Conservation (phyloP, 2,329 filamentous ascomycete species). For the Fusarium annulatum region DNA sequence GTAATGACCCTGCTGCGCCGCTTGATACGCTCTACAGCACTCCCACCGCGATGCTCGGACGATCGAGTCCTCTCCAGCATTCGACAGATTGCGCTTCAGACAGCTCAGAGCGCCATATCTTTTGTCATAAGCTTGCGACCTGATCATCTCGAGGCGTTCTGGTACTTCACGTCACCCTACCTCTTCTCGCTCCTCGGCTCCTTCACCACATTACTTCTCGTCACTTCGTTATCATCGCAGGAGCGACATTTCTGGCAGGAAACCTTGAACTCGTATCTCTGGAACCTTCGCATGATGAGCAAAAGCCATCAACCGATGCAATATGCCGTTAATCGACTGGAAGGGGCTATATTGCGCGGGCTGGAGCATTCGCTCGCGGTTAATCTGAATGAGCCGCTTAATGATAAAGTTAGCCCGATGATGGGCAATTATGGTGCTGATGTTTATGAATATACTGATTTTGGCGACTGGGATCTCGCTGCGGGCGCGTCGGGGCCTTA, state of each 20-base stretch:
- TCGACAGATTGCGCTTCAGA: slow-evolving; percentile 47
- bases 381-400: slow-evolving; percentile 48
- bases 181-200: slow-evolving; percentile 54
- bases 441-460: slow-evolving; percentile 49
- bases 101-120: slow-evolving; percentile 48
- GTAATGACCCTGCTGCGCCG: slow-evolving; percentile 59
- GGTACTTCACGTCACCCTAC: slow-evolving; percentile 54
- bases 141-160: slow-evolving; percentile 55
- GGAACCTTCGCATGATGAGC: slow-evolving; percentile 50
- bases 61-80: slow-evolving; percentile 45
- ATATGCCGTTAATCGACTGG: slow-evolving; percentile 52
- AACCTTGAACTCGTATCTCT: slow-evolving; percentile 50
- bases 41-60: slow-evolving; percentile 47
- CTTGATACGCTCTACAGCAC: slow-evolving; percentile 52
- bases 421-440: slow-evolving; percentile 43
- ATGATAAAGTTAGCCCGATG: slow-evolving; percentile 47
- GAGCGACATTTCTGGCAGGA: slow-evolving; percentile 50
- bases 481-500: slow-evolving; percentile 44
- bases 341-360: slow-evolving; percentile 52
- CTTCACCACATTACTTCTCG: slow-evolving; percentile 53
- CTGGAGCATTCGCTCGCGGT: slow-evolving; percentile 52
- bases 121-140: slow-evolving; percentile 50
- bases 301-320: slow-evolving; percentile 52
- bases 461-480: slow-evolving; percentile 50
- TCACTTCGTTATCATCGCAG: slow-evolving; percentile 48